These are phyloP conservation scores for Ceratocystis lukuohia DNA, from an alignment of 2,329 filamentous ascomycete genomes.

Conservation along the genomic window DNA sequence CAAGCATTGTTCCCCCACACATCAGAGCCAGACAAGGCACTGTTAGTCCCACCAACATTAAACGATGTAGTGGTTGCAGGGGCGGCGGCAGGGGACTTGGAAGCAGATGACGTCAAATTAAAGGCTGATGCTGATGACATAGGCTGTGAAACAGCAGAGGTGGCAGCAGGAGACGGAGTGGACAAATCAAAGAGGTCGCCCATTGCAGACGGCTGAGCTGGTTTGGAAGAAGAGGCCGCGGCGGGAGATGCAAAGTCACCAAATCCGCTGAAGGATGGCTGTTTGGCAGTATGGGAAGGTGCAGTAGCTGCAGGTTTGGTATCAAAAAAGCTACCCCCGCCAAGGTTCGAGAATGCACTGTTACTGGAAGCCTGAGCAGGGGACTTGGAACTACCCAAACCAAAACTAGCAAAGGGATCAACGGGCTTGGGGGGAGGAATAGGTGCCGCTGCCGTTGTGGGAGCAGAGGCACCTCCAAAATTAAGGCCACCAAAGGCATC, in stretches of 20 bases:
- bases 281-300: slow-evolving; percentile 34
- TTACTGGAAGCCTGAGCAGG: slow-evolving; percentile 28
- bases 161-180: slow-evolving; percentile 35
- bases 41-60: slow-evolving; percentile 29
- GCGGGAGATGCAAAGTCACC: slow-evolving; percentile 50
- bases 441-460: slow-evolving; percentile 26
- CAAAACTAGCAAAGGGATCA: slow-evolving; percentile 50
- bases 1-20: slow-evolving; percentile 84
- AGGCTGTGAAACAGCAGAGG: slow-evolving; percentile 31
- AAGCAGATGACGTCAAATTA: slow-evolving; percentile 49
- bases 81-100: slow-evolving; percentile 30
- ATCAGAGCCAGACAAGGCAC: slow-evolving; percentile 43
- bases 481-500: slow-evolving; percentile 53
- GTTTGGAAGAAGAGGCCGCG: slow-evolving; percentile 29
- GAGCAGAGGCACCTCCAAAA: slow-evolving; percentile 26
- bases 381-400: slow-evolving; percentile 27
- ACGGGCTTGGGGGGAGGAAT: slow-evolving; percentile 32
- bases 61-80: slow-evolving; percentile 19
- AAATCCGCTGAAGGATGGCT: slow-evolving; percentile 44
- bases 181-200: slow-evolving; percentile 74
- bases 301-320: slow-evolving; percentile 36
- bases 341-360: slow-evolving; percentile 38
- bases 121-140: slow-evolving; percentile 54
- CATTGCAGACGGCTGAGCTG: slow-evolving; percentile 44
- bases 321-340: slow-evolving; percentile 77